Evolutionary conservation across 2,329 filamentous ascomycete species (phyloP).

Genomic region (Graphilbum ipis-grandicollis): DNA sequence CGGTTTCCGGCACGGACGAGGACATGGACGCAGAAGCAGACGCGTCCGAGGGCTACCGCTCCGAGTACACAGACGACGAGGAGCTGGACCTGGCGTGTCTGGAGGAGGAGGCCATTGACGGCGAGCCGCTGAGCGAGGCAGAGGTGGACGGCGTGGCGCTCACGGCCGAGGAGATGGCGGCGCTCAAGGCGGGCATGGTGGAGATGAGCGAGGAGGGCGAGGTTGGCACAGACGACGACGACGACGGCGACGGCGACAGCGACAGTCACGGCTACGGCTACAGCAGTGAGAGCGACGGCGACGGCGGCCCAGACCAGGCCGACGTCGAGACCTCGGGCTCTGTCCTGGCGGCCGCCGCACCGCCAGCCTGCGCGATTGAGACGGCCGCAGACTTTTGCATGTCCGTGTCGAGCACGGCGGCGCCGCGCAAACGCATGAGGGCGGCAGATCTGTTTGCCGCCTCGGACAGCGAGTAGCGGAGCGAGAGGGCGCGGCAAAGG

Average conservation of each 20-base stretch:
- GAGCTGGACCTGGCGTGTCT: constrained; percentile 31
- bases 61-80: constrained; percentile 13
- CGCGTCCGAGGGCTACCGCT: constrained; percentile 8
- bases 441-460: constrained; percentile 82
- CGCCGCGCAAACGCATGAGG: constrained; percentile 44
- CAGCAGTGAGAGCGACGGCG: constrained; percentile 6
- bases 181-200: constrained; percentile 2
- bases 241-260: constrained; percentile 3
- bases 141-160: constrained; percentile 14
- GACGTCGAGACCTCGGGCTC: too few relatives aligned
- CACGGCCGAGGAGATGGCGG: constrained; percentile 16
- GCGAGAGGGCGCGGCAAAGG: background rate
- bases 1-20: background rate
- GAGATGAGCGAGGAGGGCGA: constrained; percentile 10
- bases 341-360: background rate
- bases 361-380: background rate
- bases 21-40: background rate
- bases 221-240: constrained; percentile 8
- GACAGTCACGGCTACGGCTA: constrained; percentile 9
- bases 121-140: constrained; percentile 22
- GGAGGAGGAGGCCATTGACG: constrained; percentile 25
- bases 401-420: constrained; percentile 10
- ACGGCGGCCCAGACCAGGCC: constrained; percentile 1
- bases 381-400: constrained; percentile 10
- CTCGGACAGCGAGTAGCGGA: constrained; percentile 29